These are phyloP conservation scores for Nepenthes mirabilis DNA, from an alignment of 148 eudicot genomes.

Conservation along the genomic window DNA sequence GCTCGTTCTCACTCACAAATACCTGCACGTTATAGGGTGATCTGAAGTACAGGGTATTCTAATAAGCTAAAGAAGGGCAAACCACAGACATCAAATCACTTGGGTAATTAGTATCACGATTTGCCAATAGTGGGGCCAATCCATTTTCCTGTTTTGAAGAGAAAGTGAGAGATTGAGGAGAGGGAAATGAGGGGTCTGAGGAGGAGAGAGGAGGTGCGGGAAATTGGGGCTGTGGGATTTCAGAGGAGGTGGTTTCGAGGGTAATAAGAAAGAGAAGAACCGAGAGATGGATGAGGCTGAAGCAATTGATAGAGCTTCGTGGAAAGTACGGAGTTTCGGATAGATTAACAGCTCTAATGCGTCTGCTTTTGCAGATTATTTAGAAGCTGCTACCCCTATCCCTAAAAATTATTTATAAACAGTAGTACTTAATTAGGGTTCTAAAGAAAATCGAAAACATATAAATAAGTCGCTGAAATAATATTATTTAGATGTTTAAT, in stretches of 20 bases:
- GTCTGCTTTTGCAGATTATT: no score
- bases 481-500: no score
- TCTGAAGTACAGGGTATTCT: conserved; percentile 47
- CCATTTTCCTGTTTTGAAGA: neutral
- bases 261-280: neutral
- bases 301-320: conserved; percentile 5
- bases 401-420: no score
- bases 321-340: no score
- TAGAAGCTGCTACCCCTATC: no score
- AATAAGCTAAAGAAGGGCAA: conserved; percentile 43
- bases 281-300: conserved; percentile 46
- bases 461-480: no score
- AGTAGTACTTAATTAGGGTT: no score
- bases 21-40: conserved; percentile 75
- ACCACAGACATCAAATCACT: conserved; percentile 34
- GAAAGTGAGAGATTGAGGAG: neutral
- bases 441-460: no score
- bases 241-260: conserved; percentile 16
- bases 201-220: conserved; percentile 12
- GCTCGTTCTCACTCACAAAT: conserved; percentile 66
- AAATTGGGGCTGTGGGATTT: conserved; percentile 9
- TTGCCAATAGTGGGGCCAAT: no score
- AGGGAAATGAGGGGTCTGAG: neutral
- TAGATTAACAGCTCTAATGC: no score
- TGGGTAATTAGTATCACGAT: neutral